These are phyloP conservation scores for Pestalotiopsis sp. DNA, from an alignment of 2,329 filamentous ascomycete genomes.

Conservation along the genomic window DNA sequence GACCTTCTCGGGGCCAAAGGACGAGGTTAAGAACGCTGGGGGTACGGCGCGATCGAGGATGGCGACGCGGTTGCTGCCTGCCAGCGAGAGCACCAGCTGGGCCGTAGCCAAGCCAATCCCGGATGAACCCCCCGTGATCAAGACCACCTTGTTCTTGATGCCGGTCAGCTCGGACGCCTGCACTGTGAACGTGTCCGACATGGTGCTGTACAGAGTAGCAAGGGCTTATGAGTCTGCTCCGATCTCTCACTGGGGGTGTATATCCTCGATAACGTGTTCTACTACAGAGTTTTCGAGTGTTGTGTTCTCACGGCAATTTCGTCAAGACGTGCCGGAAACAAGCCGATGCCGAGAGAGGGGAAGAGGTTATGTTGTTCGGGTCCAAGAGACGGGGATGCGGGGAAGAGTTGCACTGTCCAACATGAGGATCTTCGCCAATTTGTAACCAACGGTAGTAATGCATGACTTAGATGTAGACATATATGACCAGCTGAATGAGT, in stretches of 20 bases:
- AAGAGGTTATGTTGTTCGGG: not conserved
- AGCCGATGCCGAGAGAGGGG: not conserved
- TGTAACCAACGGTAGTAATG: too few species aligned
- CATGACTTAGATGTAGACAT: too few species aligned
- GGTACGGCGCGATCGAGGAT: constrained; percentile 45
- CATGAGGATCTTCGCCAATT: not conserved
- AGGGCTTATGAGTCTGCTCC: not conserved
- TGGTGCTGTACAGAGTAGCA: not conserved
- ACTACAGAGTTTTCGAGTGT: too few species aligned
- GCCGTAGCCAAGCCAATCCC: constrained; percentile 63
- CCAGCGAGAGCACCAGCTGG: constrained; percentile 47
- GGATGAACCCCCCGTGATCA: constrained; percentile 60
- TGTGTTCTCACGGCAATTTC: too few species aligned
- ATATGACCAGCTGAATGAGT: too few species aligned
- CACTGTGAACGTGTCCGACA: constrained; percentile 37
- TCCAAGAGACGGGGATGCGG: not conserved
- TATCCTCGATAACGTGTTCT: too few species aligned
- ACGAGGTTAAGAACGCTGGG: constrained; percentile 29
- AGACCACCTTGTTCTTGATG: constrained; percentile 50
- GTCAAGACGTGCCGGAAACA: not conserved
- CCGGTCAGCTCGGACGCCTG: constrained; percentile 41
- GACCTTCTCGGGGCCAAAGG: constrained; percentile 36
- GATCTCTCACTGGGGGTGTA: not conserved
- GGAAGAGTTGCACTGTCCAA: not conserved
- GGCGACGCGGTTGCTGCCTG: constrained; percentile 36